Conservation (phyloP, 108 stramenopile species). For the Skeletonema menzelii region DNA sequence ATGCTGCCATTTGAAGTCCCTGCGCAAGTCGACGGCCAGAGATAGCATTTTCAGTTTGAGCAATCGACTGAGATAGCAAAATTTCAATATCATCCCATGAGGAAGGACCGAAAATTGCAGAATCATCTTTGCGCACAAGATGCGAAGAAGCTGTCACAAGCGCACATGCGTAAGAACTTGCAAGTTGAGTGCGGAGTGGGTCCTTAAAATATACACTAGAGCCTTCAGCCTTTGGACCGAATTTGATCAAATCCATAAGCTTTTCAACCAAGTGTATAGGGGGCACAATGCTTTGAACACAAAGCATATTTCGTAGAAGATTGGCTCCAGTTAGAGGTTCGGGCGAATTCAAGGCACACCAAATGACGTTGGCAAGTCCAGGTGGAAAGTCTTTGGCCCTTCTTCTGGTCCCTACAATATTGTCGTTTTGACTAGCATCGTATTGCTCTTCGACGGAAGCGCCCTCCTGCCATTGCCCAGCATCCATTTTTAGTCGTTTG, state of each 20-base stretch:
- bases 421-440: not conserved
- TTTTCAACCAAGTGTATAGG: conserved; percentile 29
- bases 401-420: conserved; percentile 14
- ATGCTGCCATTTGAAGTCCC: conserved; percentile 40
- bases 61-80: conserved; percentile 26
- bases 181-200: conserved; percentile 42
- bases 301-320: conserved; percentile 29
- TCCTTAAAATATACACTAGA: conserved; percentile 41
- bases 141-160: conserved; percentile 21
- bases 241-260: conserved; percentile 38
- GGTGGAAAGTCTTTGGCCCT: conserved; percentile 32
- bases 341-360: conserved; percentile 50
- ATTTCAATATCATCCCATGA: conserved; percentile 41
- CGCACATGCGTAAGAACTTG: conserved; percentile 32
- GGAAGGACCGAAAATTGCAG: conserved; percentile 41
- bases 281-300: conserved; percentile 28
- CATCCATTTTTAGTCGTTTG: not conserved
- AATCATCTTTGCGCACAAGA: conserved; percentile 28
- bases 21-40: conserved; percentile 31
- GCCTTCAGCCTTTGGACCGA: conserved; percentile 45
- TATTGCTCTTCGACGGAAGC: not conserved
- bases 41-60: conserved; percentile 36
- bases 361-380: conserved; percentile 37
- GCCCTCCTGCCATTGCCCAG: not conserved
- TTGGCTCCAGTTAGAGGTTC: conserved; percentile 37